Conservation (phyloP, 2,329 filamentous ascomycete species). For the Penicillium sp. region DNA sequence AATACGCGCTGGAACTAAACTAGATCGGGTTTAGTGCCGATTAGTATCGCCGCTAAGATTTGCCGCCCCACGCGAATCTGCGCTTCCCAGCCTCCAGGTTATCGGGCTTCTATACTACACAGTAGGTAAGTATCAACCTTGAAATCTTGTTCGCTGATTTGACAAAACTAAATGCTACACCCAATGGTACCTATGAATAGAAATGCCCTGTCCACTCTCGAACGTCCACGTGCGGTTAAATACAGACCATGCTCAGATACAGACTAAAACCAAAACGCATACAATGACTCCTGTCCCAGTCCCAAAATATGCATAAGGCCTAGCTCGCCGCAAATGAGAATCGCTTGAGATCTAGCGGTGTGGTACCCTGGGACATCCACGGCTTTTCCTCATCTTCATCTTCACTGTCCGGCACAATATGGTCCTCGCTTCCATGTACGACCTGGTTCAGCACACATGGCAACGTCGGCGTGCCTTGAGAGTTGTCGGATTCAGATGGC, state of each 20-base stretch:
- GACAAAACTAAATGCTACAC: not conserved
- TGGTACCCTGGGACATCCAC: conserved; percentile 11
- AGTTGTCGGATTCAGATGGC: conserved; percentile 5
- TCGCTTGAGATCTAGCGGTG: conserved; percentile 32
- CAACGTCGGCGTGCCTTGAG: not conserved
- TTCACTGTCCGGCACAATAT: conserved; percentile 49
- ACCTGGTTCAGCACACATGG: conserved; percentile 9
- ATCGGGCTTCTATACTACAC: not conserved
- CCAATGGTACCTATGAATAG: conserved; percentile 1
- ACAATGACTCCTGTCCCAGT: conserved; percentile 13
- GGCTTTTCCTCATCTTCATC: conserved; percentile 30
- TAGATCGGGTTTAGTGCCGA: conserved; percentile 9
- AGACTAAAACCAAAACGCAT: conserved; percentile 5
- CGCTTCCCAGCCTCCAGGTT: conserved; percentile 21
- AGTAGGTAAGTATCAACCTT: not conserved
- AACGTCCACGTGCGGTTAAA: not conserved
- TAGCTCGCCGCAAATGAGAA: conserved; percentile 34
- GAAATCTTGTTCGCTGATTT: not conserved
- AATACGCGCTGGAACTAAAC: conserved; percentile 3
- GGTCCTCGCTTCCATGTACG: conserved; percentile 48
- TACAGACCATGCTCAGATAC: not conserved
- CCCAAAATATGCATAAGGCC: conserved; percentile 13
- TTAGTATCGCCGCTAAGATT: conserved; percentile 3
- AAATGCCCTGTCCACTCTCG: conserved; percentile 1
- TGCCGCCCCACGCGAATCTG: conserved; percentile 3